Conservation (phyloP, 179 eudicot species). For the Pouteria campechiana region DNA sequence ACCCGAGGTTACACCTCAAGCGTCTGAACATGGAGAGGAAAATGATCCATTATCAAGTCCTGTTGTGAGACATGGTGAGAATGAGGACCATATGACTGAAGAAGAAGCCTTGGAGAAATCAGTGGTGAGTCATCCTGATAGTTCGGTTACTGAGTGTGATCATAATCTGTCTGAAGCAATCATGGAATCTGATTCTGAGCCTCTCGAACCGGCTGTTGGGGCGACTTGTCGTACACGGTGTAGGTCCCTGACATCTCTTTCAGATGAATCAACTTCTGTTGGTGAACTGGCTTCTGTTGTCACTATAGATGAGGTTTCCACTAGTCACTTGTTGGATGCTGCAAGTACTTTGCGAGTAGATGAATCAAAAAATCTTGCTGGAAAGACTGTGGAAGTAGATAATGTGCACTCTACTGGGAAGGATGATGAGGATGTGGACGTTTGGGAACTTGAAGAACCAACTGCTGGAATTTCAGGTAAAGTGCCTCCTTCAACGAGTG, state of each 20-base stretch:
- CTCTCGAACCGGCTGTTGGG: constrained; percentile 20
- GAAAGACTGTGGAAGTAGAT: constrained; percentile 38
- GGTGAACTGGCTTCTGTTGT: constrained; percentile 14
- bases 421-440: constrained; percentile 36
- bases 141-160: constrained; percentile 26
- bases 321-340: constrained; percentile 11
- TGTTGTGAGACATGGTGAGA: constrained; percentile 14
- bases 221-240: constrained; percentile 24
- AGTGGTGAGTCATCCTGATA: constrained; percentile 12
- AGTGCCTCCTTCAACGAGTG: constrained; percentile 26
- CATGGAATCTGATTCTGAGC: constrained; percentile 29
- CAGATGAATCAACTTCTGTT: constrained; percentile 17
- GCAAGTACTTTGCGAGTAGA: constrained; percentile 8
- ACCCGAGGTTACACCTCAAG: constrained; percentile 16
- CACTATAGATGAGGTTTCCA: constrained; percentile 15
- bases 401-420: constrained; percentile 28
- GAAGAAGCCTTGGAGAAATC: constrained; percentile 19
- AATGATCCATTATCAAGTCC: constrained; percentile 19
- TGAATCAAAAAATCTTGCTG: constrained; percentile 27
- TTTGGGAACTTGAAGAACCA: constrained; percentile 52
- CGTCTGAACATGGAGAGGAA: constrained; percentile 22
- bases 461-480: constrained; percentile 23
- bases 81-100: too few species aligned
- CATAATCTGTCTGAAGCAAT: constrained; percentile 42
- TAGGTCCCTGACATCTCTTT: constrained; percentile 12